Evolutionary conservation across 2,329 filamentous ascomycete species (phyloP).

Genomic region (Parascedosporium putredinis): DNA sequence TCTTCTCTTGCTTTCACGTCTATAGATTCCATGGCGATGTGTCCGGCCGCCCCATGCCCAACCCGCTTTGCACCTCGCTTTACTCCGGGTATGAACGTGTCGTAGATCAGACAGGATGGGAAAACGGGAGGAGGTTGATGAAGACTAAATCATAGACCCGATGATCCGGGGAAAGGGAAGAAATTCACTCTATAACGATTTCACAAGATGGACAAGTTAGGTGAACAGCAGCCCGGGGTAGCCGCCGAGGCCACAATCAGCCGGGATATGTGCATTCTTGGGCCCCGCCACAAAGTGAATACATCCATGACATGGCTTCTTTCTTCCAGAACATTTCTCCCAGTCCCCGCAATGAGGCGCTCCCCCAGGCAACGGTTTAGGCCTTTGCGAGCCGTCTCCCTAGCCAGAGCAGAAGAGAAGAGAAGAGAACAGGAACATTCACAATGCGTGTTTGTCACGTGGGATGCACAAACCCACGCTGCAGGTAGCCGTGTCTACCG

Average conservation of each 20-base stretch:
- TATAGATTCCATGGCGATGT: not conserved
- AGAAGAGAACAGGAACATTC: too few species aligned
- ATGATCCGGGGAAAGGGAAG: too few species aligned
- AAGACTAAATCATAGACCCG: too few species aligned
- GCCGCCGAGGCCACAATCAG: not conserved
- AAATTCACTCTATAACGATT: too few species aligned
- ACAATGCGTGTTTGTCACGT: constrained; percentile 6
- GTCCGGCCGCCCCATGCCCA: too few species aligned
- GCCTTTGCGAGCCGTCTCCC: not conserved
- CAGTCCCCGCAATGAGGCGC: not conserved
- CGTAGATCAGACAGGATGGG: too few species aligned
- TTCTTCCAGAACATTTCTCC: not conserved
- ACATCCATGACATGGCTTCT: not conserved
- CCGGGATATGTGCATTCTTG: not conserved
- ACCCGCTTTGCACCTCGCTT: too few species aligned
- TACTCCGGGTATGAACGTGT: too few species aligned
- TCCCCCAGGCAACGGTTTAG: not conserved
- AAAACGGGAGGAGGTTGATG: too few species aligned
- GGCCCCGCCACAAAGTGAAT: not conserved
- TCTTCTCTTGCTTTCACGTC: not conserved
- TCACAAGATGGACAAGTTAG: too few species aligned
- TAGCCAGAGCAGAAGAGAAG: too few species aligned
- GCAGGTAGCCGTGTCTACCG: constrained; percentile 5
- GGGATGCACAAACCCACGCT: constrained; percentile 1
- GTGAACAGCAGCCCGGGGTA: too few species aligned